These are phyloP conservation scores for Zygosaccharomyces sapae DNA, from an alignment of 1,139 yeast species.

Conservation along the genomic window DNA sequence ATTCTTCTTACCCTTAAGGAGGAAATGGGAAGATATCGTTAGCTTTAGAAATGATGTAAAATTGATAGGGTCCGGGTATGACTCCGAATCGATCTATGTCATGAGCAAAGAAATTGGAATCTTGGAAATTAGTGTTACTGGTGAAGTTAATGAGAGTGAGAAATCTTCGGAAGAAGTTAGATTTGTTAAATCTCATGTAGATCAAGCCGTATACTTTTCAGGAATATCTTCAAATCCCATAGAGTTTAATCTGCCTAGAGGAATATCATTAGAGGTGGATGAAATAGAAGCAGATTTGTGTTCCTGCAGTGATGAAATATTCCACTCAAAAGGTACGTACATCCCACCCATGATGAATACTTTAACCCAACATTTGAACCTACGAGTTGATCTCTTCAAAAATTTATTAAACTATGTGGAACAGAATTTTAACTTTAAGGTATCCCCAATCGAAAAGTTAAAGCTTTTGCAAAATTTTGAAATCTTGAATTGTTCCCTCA, in stretches of 20 bases:
- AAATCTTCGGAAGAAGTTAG: conserved; percentile 29
- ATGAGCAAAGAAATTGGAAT: conserved; percentile 62
- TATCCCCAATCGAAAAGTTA: conserved; percentile 33
- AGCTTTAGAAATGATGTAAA: conserved; percentile 50
- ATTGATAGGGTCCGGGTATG: conserved; percentile 61
- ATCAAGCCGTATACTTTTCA: conserved; percentile 67
- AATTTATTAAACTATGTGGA: conserved; percentile 47
- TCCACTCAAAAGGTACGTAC: conserved; percentile 45
- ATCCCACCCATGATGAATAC: conserved; percentile 46
- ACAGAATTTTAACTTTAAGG: conserved; percentile 44
- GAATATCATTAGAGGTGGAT: conserved; percentile 36
- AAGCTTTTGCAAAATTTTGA: conserved; percentile 41
- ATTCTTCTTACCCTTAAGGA: conserved; percentile 42
- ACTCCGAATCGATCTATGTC: conserved; percentile 48
- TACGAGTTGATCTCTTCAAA: conserved; percentile 40
- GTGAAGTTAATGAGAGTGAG: conserved; percentile 11
- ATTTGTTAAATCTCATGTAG: conserved; percentile 64
- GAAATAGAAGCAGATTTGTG: conserved; percentile 49
- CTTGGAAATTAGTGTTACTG: conserved; percentile 48
- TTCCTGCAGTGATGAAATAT: conserved; percentile 51
- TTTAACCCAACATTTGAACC: conserved; percentile 43
- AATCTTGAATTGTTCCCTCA: conserved; percentile 51
- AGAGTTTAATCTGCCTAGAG: conserved; percentile 50
- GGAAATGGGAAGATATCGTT: conserved; percentile 77
- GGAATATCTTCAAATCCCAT: conserved; percentile 44